Base-by-base conservation (phyloP, 106 monocot species). In the Platanthera zijinensis region DNA sequence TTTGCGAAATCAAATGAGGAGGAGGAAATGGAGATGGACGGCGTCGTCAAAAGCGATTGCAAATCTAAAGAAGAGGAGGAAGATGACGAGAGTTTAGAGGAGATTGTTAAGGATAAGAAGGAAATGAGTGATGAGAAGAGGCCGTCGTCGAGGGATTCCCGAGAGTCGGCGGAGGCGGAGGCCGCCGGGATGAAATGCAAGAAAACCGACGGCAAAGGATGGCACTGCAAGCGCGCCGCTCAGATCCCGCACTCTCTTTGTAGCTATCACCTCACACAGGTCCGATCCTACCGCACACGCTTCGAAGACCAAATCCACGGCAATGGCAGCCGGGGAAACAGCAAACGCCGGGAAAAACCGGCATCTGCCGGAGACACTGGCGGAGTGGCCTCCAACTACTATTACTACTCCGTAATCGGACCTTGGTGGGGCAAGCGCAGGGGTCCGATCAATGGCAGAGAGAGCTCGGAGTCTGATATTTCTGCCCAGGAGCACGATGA, bases 361-460 rank as follows among this genome's bases (percentile, higher is more conserved):
- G 49, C 82, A 75, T 61, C 30, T 75, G 85, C 75, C 82, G 39
- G 78, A 81, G 74, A 56, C 52, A 47, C 74, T 73, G 15, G 80
- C 80, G 9, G 78, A 78, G 82, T 32, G 6, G 4, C 45, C 63
- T 19, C 25, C 63, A 64, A 45, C 10, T 84, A 75, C 79, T 85
- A 87, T 64, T 91, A 91, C 47, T 91, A 88, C 45, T 72, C 59
- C 1, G 84, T 82, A 48, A 84, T 88, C 74, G 88, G 88, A 2
- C 91, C 86, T 7, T 82, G 79, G 80, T 54, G 87, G 48, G 79
- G 79, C 32, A 87, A 87, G 83, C 51, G 80, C 30, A 83, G 90
- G 69, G 79, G 83, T 39, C 39, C 67, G 4, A 10, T 39, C 17
- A 25, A 67, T 39, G 39, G 10, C 0, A 39, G 10, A 11, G 22